A percentile compares a stretch with the other conserved stretches of the same genome.
Evolutionary conservation across 2,329 filamentous ascomycete genomes (phyloP).

Genomic region (Phaeosphaeriaceae sp.): DNA sequence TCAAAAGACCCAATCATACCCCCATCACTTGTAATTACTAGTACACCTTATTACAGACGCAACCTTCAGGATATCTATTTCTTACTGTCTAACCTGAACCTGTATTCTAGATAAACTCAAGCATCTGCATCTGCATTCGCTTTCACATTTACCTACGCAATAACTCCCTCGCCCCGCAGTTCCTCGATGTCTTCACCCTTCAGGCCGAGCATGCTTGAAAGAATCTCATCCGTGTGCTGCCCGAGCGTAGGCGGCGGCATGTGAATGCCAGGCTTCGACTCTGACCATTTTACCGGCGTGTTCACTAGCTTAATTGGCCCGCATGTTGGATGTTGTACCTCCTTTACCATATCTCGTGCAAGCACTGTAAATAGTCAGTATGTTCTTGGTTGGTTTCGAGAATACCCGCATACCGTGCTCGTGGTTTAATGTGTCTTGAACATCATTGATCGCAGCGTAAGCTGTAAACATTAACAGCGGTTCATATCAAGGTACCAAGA

Average conservation of each 20-base stretch:
- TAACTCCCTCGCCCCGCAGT: slow-evolving; percentile 43
- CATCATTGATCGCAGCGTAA: slow-evolving; percentile 92
- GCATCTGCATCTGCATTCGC: no score
- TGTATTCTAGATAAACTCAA: no score
- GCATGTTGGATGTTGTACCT: slow-evolving; percentile 82
- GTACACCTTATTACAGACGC: no score
- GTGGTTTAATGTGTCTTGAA: slow-evolving; percentile 82
- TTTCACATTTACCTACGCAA: slow-evolving; percentile 37
- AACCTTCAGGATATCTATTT: no score
- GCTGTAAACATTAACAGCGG: slow-evolving; percentile 46
- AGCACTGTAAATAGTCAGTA: slow-evolving; percentile 52
- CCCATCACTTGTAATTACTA: no score
- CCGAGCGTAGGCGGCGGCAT: slow-evolving; percentile 80
- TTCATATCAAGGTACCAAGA: background rate
- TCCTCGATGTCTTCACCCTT: slow-evolving; percentile 37
- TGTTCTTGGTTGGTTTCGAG: background rate
- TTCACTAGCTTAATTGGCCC: slow-evolving; percentile 90
- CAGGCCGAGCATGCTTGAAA: slow-evolving; percentile 40
- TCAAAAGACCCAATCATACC: no score
- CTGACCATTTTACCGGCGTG: slow-evolving; percentile 92
- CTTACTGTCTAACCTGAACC: no score
- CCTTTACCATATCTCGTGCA: slow-evolving; percentile 87
- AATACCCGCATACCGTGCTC: slow-evolving; percentile 69
- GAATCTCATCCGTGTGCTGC: slow-evolving; percentile 48
- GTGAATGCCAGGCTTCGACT: slow-evolving; percentile 76